A percentile compares a stretch with the other conserved stretches of the same genome.
These are phyloP conservation scores for Zygoascus tannicola DNA, from an alignment of 805 yeast genomes.

Conservation along the genomic window DNA sequence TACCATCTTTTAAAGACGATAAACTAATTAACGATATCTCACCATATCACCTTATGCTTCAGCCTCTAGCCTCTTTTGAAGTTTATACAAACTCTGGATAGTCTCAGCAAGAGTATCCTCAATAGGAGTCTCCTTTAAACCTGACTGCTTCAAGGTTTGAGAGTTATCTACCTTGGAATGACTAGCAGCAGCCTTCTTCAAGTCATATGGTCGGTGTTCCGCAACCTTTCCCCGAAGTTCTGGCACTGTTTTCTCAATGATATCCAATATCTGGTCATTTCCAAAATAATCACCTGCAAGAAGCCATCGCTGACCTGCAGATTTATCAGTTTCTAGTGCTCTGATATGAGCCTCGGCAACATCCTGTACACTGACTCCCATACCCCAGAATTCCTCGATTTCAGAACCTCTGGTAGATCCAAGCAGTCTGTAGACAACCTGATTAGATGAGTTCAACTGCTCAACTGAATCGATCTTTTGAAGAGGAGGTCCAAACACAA, in stretches of 20 bases:
- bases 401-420: neutral
- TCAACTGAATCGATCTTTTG: slow-evolving; percentile 22
- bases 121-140: slow-evolving; percentile 8
- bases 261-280: slow-evolving; percentile 12
- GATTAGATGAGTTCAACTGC: slow-evolving; percentile 7
- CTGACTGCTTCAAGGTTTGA: slow-evolving; percentile 7
- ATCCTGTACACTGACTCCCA: slow-evolving; percentile 48
- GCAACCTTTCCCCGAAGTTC: slow-evolving; percentile 6
- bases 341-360: slow-evolving; percentile 49
- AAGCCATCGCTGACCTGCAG: slow-evolving; percentile 13
- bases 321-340: slow-evolving; percentile 34
- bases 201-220: slow-evolving; percentile 1
- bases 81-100: slow-evolving; percentile 6
- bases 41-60: too few relatives aligned
- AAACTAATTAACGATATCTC: too few relatives aligned
- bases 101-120: slow-evolving; percentile 10
- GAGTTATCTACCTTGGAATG: slow-evolving; percentile 5
- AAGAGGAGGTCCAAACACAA: slow-evolving; percentile 27
- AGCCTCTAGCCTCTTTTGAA: slow-evolving; percentile 7
- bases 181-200: neutral
- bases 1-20: too few relatives aligned
- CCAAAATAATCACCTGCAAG: slow-evolving; percentile 7
- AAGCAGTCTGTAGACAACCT: slow-evolving; percentile 1
- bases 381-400: neutral
- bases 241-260: slow-evolving; percentile 15